Base-by-base conservation (phyloP, 2,329 filamentous ascomycete genomes). In the Bertia moriformis region DNA sequence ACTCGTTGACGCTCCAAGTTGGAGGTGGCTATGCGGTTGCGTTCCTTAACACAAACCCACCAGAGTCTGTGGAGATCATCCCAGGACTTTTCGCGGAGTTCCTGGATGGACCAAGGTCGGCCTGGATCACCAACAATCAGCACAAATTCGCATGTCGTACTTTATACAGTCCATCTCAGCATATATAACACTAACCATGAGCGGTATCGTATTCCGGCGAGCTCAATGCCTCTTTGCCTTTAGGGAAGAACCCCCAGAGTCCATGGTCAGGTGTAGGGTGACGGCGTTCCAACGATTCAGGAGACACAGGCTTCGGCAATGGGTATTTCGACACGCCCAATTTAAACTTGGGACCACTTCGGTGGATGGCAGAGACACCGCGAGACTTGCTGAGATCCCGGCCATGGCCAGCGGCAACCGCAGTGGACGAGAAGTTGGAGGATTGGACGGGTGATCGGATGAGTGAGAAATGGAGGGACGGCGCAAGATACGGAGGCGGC, bases 1-100 rank as follows among this genome's bases (percentile, higher is more conserved):
- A 83, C 54, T 48, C 81, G 71, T 19, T 64, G 53, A 49, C 84
- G 70, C 64, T 93, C 86, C 41, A 68, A 59, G 39, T 68, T 67
- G 48, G 81, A 78, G 19, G 93, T 96, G n/a, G 76, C 69, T 49
- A 96, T 74, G 48, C 84, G 74, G 61, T 98, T 98, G 51, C 83
- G 70, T 64, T 98, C 91, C 63, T 84, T 87, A 43, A 82, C 72
- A 56, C 91, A 96, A 40, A 87, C 73, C 86, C 88, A 98, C 87
- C 89, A 98, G 52, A 98, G 68, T 44, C 69, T 67, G 59, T 96
- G 88, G 50, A 98, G 63, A 57, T 96, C 88, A 44, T 94, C 85
- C 84, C 87, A 98, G 45, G 81, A 86, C 63, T 95, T 95, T 45
- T 73, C 69, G 45, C 88, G 73, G 51, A 98, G 67, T 64, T 98